Percentiles rank a stretch among this genome's conserved stretches.
phyloP scores from a whole-genome alignment of 1,284 basidiomycete genomes.

The Caloboletus inedulis region DNA sequence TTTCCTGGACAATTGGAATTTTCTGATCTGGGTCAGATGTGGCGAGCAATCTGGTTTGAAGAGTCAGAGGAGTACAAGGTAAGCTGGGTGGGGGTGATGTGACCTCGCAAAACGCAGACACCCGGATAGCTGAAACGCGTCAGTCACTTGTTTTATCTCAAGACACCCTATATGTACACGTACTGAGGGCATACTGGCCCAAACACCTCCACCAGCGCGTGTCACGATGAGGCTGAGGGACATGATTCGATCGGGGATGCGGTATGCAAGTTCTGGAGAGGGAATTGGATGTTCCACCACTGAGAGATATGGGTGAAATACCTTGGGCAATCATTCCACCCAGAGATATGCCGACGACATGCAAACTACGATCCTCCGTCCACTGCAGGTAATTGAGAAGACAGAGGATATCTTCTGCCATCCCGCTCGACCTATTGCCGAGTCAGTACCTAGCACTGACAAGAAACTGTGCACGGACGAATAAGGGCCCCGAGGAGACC shows the following conservation, averaged over 20 bases:
- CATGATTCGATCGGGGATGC: constrained; percentile 63
- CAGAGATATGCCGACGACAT: constrained; percentile 77
- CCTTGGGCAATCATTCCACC: constrained; percentile 88
- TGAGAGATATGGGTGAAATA: constrained; percentile 22
- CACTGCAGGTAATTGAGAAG: constrained; percentile 74
- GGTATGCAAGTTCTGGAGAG: constrained; percentile 56
- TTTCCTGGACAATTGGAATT: constrained; percentile 53
- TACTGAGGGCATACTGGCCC: constrained; percentile 27
- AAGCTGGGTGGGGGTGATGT: background rate
- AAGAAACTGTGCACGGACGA: constrained; percentile 34
- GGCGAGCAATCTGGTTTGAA: constrained; percentile 13
- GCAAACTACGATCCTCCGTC: constrained; percentile 58
- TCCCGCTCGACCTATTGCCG: constrained; percentile 54
- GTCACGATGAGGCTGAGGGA: constrained; percentile 72
- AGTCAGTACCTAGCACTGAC: background rate
- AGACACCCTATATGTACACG: constrained; percentile 1
- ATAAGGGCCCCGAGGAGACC: constrained; percentile 69
- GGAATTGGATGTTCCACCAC: background rate
- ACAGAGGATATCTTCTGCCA: constrained; percentile 75
- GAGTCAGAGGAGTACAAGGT: constrained; percentile 6
- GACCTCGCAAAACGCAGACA: constrained; percentile 22
- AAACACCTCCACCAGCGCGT: constrained; percentile 44
- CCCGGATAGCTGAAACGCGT: constrained; percentile 12
- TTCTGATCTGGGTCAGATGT: constrained; percentile 30
- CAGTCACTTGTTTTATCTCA: background rate